phyloP scores from a whole-genome alignment of 2,329 filamentous ascomycete genomes.

The Neonectria sp. region DNA sequence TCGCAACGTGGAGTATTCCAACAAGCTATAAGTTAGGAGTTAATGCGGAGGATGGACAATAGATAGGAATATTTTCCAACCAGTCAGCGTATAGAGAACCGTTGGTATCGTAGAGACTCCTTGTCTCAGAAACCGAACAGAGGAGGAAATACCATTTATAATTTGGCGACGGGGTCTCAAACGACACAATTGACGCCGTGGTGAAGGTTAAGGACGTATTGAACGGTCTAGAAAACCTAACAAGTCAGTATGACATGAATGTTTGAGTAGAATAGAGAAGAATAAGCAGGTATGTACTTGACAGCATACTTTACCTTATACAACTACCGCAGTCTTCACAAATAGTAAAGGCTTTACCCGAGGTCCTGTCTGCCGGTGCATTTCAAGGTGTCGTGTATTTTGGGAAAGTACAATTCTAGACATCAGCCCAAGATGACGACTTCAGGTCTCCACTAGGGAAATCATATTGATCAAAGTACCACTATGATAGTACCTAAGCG shows the following conservation, averaged over 20 bases:
- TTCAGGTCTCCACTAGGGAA: background rate
- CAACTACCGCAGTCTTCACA: background rate
- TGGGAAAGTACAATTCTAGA: background rate
- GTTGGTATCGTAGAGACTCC: too few relatives aligned
- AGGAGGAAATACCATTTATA: background rate
- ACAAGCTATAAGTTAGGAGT: too few relatives aligned
- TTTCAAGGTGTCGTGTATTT: too few relatives aligned
- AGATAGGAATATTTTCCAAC: too few relatives aligned
- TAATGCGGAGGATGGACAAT: too few relatives aligned
- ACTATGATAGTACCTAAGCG: background rate
- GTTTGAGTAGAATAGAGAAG: too few relatives aligned
- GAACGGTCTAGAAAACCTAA: background rate
- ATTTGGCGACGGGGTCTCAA: background rate
- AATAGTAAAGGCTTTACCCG: background rate
- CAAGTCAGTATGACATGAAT: background rate
- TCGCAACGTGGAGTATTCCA: too few relatives aligned
- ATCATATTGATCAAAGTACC: background rate
- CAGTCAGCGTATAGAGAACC: too few relatives aligned
- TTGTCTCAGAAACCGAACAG: too few relatives aligned
- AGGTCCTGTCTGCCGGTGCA: background rate
- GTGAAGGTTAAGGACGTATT: background rate
- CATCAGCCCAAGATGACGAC: background rate
- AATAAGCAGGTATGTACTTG: background rate
- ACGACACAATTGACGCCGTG: background rate
- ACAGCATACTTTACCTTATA: background rate